These are phyloP conservation scores for Cystofilobasidium bisporidii DNA, from an alignment of 768 basidiomycete genomes.

Conservation along the genomic window DNA sequence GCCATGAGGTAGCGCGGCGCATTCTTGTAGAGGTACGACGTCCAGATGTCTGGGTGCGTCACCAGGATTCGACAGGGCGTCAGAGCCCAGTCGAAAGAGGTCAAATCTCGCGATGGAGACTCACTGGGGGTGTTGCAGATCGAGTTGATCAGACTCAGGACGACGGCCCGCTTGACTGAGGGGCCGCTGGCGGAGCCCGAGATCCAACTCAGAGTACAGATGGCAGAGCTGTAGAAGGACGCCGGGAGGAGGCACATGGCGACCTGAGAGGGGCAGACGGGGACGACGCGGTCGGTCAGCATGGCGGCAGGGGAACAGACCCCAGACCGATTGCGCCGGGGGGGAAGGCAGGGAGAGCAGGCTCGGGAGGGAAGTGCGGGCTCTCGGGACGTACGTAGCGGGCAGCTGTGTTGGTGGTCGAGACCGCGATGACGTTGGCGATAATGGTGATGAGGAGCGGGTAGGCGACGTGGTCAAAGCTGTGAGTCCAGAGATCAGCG, in stretches of 20 bases:
- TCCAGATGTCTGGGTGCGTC: background rate
- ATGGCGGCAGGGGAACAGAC: background rate
- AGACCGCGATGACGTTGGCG: slow-evolving; percentile 37
- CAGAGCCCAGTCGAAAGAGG: too few species aligned
- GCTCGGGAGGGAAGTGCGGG: background rate
- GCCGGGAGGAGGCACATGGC: slow-evolving; percentile 37
- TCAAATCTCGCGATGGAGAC: too few species aligned
- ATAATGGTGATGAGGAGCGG: slow-evolving; percentile 34
- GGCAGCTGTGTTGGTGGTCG: slow-evolving; percentile 34
- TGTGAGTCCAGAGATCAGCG: slow-evolving; percentile 16
- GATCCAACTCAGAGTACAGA: slow-evolving; percentile 38
- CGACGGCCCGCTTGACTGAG: slow-evolving; percentile 36
- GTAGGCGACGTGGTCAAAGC: slow-evolving; percentile 30
- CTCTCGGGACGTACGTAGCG: slow-evolving; percentile 32
- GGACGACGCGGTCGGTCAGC: background rate
- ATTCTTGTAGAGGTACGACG: slow-evolving; percentile 35
- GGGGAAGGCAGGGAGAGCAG: background rate
- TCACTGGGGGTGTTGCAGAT: slow-evolving; percentile 32
- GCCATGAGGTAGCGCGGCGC: slow-evolving; percentile 36
- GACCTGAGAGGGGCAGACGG: background rate
- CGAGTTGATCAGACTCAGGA: slow-evolving; percentile 36
- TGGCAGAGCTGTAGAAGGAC: slow-evolving; percentile 36
- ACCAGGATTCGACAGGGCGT: background rate
- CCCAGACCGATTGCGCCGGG: background rate
- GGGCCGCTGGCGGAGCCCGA: slow-evolving; percentile 34